phyloP scores from a whole-genome alignment of 768 basidiomycete species.

The Leccinum subtestaceum region DNA sequence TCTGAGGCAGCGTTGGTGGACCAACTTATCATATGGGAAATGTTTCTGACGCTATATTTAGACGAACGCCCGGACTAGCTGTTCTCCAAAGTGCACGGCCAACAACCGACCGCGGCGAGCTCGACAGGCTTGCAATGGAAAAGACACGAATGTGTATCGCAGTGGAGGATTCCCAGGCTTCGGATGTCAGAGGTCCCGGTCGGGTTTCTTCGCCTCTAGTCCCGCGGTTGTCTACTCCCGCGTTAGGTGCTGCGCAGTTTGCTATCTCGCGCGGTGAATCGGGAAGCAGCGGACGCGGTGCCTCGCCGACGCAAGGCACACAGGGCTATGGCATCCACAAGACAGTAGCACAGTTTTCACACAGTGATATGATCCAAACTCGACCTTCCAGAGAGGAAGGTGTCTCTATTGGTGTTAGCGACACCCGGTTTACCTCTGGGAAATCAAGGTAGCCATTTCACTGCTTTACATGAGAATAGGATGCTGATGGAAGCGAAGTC shows the following conservation, averaged over 20 bases:
- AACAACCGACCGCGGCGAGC: not conserved
- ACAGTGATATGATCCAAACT: not conserved
- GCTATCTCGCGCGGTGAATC: not conserved
- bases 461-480: not conserved
- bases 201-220: not conserved
- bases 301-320: not conserved
- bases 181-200: not conserved
- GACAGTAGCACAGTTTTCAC: not conserved
- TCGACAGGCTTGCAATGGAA: not conserved
- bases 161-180: not conserved
- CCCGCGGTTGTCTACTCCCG: not conserved
- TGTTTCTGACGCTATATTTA: constrained; percentile 3
- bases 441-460: not conserved
- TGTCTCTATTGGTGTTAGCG: not conserved
- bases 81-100: not conserved
- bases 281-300: too few relatives aligned
- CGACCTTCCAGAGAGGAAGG: not conserved
- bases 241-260: not conserved
- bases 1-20: constrained; percentile 6
- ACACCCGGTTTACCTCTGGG: not conserved
- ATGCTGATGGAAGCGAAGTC: constrained; percentile 5
- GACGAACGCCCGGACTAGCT: not conserved
- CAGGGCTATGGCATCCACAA: not conserved
- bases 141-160: not conserved
- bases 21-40: not conserved